Evolutionary conservation across 495 filamentous ascomycete genomes (phyloP).

Genomic region (Oidiodendron maius): DNA sequence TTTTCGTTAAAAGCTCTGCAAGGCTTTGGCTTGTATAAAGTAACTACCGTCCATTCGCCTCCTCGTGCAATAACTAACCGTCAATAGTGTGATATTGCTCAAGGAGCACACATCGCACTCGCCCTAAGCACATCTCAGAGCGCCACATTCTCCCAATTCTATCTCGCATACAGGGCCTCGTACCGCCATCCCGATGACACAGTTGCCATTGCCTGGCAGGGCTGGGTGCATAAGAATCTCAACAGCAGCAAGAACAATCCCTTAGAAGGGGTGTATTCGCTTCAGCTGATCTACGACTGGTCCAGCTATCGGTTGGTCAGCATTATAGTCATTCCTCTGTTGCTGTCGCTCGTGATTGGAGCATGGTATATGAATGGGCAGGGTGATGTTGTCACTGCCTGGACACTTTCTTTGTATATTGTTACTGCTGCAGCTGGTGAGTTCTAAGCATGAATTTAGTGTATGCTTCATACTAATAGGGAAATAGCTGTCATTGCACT

Average conservation of each 20-base stretch:
- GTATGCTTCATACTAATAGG: not conserved
- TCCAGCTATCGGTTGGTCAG: conserved; percentile 13
- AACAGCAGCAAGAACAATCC: conserved; percentile 15
- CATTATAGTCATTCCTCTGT: conserved; percentile 7
- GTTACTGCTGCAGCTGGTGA: conserved; percentile 18
- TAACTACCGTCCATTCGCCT: not conserved
- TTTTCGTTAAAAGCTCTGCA: conserved; percentile 11
- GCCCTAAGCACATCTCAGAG: conserved; percentile 13
- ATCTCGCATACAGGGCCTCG: conserved; percentile 16
- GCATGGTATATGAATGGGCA: conserved; percentile 15
- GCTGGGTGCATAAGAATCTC: conserved; percentile 18
- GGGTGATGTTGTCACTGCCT: conserved; percentile 17
- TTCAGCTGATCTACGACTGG: conserved; percentile 18
- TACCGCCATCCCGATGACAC: conserved; percentile 12
- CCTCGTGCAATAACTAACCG: not conserved
- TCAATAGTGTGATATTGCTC: conserved; percentile 15
- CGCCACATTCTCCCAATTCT: conserved; percentile 14
- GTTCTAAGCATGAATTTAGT: not conserved
- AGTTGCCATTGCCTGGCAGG: conserved; percentile 17
- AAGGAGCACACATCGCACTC: conserved; percentile 17
- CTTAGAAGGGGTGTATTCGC: conserved; percentile 13
- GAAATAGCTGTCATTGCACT: conserved; percentile 15
- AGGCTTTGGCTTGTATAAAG: conserved; percentile 20
- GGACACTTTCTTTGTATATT: conserved; percentile 16
- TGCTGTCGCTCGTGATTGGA: conserved; percentile 8